phyloP scores from a whole-genome alignment of 116 monocot species.

The Zostera marina region DNA sequence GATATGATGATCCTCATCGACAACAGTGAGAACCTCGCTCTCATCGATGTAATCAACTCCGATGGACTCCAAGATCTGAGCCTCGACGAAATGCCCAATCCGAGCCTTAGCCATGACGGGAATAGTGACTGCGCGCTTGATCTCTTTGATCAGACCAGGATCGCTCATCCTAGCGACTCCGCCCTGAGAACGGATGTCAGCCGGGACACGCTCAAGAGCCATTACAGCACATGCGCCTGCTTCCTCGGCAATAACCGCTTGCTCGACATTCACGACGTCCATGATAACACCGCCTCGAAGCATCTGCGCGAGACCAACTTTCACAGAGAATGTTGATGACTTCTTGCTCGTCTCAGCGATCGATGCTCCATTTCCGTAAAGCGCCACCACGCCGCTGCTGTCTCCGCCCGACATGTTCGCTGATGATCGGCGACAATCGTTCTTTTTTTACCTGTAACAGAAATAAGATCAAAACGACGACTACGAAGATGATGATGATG shows the following conservation, averaged over 20 bases:
- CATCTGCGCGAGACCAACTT: conserved; percentile 64
- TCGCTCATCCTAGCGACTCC: conserved; percentile 74
- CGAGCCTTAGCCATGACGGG: conserved; percentile 28
- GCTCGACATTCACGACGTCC: conserved; percentile 79
- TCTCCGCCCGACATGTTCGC: conserved; percentile 2
- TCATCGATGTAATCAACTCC: conserved; percentile 24
- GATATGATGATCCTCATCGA: conserved; percentile 20
- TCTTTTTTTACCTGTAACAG: neutral
- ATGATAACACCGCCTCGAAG: conserved; percentile 80
- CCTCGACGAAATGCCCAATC: conserved; percentile 22
- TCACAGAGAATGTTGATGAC: conserved; percentile 23
- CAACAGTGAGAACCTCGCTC: conserved; percentile 20
- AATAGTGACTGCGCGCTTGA: conserved; percentile 37
- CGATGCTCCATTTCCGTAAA: conserved; percentile 22
- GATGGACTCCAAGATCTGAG: conserved; percentile 18
- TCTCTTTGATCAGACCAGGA: conserved; percentile 33
- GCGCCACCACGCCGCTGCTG: conserved; percentile 19
- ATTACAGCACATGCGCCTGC: conserved; percentile 93
- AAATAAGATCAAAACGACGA: neutral
- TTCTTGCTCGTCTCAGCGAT: conserved; percentile 17
- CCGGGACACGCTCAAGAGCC: conserved; percentile 88
- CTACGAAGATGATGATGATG: too few relatives aligned
- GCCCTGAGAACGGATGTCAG: conserved; percentile 68
- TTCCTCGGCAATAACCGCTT: conserved; percentile 83
- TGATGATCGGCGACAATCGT: neutral